These are phyloP conservation scores for Diplodia scrobiculata DNA, from an alignment of 2,329 filamentous ascomycete genomes.

Conservation along the genomic window DNA sequence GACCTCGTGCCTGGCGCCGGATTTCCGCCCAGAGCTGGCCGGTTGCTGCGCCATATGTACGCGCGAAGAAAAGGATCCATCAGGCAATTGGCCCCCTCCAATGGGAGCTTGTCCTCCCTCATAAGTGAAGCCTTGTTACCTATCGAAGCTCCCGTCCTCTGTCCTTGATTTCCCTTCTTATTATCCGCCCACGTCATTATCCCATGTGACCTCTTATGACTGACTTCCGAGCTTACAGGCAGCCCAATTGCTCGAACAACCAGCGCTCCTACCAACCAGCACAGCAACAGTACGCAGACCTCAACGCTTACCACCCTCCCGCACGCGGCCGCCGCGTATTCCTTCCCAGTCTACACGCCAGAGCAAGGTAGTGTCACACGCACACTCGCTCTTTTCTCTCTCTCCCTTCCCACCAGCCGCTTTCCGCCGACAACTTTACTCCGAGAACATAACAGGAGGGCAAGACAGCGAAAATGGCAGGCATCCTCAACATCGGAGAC, in stretches of 20 bases:
- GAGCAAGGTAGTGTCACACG: no score
- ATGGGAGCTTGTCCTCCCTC: neutral
- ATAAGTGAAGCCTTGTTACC: neutral
- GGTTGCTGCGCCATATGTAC: neutral
- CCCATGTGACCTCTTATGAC: neutral
- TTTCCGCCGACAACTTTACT: neutral
- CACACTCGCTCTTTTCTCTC: neutral
- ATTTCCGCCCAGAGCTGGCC: neutral
- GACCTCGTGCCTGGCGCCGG: neutral
- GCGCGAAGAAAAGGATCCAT: neutral
- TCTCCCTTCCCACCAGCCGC: neutral
- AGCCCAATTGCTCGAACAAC: neutral
- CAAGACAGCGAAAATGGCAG: constrained; percentile 34
- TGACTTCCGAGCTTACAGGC: neutral
- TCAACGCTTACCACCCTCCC: neutral
- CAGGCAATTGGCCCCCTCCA: neutral
- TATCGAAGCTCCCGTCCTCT: neutral
- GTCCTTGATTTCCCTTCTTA: neutral
- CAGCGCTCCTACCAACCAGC: neutral
- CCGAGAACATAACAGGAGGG: neutral
- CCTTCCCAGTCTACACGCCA: no score
- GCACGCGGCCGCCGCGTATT: neutral
- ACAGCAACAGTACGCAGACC: neutral
- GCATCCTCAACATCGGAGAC: constrained; percentile 46
- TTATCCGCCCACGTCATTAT: neutral